Percentiles rank a stretch among this genome's conserved stretches.
phyloP scores from a whole-genome alignment of 176 grass and related monocot species.

The Thalia dealbata region DNA sequence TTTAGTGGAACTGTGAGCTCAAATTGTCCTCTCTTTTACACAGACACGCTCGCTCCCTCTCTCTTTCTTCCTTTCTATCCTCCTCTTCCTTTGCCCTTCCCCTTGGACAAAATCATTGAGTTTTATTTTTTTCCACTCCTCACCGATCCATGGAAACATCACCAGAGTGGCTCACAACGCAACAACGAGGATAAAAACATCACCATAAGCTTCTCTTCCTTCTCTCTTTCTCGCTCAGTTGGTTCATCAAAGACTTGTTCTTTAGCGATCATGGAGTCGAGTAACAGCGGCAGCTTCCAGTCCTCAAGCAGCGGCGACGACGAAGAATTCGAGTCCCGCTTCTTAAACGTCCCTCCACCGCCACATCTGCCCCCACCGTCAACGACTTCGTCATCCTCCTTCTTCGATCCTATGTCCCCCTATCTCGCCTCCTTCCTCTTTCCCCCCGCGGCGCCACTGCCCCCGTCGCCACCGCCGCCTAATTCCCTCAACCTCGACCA shows the following conservation, averaged over 20 bases:
- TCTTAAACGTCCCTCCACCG: constrained; percentile 26
- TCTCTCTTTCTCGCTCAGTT: neutral
- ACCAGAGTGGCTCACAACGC: no score
- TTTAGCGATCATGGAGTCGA: constrained; percentile 56
- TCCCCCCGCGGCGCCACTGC: neutral
- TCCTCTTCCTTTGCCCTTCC: neutral
- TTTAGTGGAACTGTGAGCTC: constrained; percentile 13
- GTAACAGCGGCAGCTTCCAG: constrained; percentile 68
- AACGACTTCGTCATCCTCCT: neutral
- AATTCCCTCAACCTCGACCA: neutral
- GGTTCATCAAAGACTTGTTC: neutral
- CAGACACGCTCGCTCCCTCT: neutral
- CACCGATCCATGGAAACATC: constrained; percentile 1
- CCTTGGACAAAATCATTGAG: neutral
- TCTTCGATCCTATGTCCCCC: constrained; percentile 25
- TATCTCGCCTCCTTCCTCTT: constrained; percentile 17
- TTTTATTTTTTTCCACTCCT: neutral
- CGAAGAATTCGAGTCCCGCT: constrained; percentile 44
- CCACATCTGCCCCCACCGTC: constrained; percentile 15
- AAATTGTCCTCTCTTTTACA: constrained; percentile 8
- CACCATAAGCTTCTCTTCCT: neutral
- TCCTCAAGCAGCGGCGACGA: constrained; percentile 53
- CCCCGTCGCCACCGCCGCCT: constrained; percentile 12
- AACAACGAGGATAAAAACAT: neutral
- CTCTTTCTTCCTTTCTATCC: neutral